Base-by-base conservation (phyloP, 306 rosid genomes). In the Alnus glutinosa region DNA sequence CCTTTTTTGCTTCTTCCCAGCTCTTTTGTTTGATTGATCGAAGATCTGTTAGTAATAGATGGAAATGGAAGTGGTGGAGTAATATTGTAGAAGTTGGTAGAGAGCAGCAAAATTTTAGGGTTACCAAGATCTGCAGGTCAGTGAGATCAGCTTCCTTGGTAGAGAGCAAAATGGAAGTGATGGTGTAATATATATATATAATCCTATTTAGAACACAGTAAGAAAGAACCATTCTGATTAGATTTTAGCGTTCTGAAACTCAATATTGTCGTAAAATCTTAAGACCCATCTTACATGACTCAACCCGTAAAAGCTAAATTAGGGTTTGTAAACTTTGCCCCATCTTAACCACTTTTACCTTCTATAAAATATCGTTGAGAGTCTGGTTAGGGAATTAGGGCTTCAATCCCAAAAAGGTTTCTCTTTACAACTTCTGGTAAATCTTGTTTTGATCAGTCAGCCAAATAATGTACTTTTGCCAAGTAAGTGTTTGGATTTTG, bases 31-130 rank as follows among this genome's bases (percentile, higher is more conserved):
- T 75, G 28, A 67, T 80, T 46, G 72, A 63, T 39, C 58, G 34
- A 55, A 85, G 90, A 89, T 89, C 46, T 82, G 79, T 51, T 10
- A 74, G 68, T 42, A 49, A 73, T 58, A 82, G 80, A 70, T 73
- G 75, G 80, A 70, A 42, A 81, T 70, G 51, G 74, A 85, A 44
- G 82, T 77, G 58, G 63, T 80, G 77, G 47, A 34, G 75, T 36
- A 59, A 28, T 28, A 54, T 10, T n/a, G 51, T 15, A 73, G 68
- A 32, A 78, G 70, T 62, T 66, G 80, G 51, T 78, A 52, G 75
- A 71, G 75, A 77, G 66, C 9, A 81, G 68, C 55, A 81, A n/a
- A 23, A 23, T 23, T 78, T 76, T 87, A 84, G 80, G 86, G 84
- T 81, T 84, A 48, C 82, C 84, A 79, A 76, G 78, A 76, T 74